Conservation (phyloP, 192 early-diverging fungal genomes). For the Phycomyces blakesleeanus region DNA sequence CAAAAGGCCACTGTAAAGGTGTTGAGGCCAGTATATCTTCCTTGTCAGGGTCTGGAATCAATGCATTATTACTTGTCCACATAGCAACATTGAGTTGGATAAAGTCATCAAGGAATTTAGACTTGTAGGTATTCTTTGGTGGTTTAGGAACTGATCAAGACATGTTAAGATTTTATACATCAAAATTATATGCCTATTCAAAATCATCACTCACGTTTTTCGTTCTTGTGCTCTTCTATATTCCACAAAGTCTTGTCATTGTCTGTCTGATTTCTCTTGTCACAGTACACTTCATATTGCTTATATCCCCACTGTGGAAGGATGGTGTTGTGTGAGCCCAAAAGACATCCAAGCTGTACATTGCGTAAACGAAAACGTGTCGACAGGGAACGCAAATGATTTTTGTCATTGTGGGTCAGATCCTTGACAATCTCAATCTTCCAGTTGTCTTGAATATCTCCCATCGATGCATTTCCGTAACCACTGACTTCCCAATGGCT, state of each 20-base stretch:
- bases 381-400: conserved; percentile 65
- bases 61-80: conserved; percentile 95
- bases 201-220: conserved; percentile 34
- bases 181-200: too few relatives aligned
- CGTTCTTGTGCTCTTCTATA: conserved; percentile 83
- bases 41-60: conserved; percentile 90
- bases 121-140: conserved; percentile 55
- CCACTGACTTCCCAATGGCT: conserved; percentile 84
- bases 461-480: conserved; percentile 72
- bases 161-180: too few relatives aligned
- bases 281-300: conserved; percentile 90
- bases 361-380: conserved; percentile 84
- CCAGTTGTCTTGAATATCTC: conserved; percentile 92
- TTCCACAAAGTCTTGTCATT: conserved; percentile 88
- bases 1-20: conserved; percentile 88
- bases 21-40: conserved; percentile 75
- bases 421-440: conserved; percentile 78
- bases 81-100: conserved; percentile 89
- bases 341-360: conserved; percentile 62
- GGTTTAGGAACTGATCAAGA: conserved; percentile 78
- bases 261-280: conserved; percentile 53
- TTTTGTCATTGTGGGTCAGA: conserved; percentile 36
- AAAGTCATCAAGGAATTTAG: conserved; percentile 81
- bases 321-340: conserved; percentile 68
- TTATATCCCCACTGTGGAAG: conserved; percentile 97